Percentiles rank a stretch among this genome's conserved stretches.
These are phyloP conservation scores for Hortiboletus rubellus DNA, from an alignment of 1,284 basidiomycete genomes.

Conservation along the genomic window DNA sequence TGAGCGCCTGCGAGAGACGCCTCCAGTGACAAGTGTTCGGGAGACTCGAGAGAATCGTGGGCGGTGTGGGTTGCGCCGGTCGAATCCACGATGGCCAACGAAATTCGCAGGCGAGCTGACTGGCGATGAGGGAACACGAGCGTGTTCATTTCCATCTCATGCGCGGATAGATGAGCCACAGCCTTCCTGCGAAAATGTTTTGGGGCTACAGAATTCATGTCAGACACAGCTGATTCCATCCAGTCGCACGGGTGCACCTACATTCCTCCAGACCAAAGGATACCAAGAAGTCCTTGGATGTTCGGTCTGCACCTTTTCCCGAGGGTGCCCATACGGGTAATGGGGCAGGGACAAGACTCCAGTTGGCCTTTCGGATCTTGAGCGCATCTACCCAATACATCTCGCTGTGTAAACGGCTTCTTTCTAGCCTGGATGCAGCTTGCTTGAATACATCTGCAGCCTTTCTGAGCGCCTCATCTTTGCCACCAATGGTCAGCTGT, in stretches of 20 bases:
- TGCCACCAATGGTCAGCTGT: conserved; percentile 70
- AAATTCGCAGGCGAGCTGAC: conserved; percentile 57
- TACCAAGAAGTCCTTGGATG: conserved; percentile 75
- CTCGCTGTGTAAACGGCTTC: conserved; percentile 57
- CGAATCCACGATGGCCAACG: conserved; percentile 41
- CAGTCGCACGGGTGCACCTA: conserved; percentile 37
- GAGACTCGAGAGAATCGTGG: conserved; percentile 39
- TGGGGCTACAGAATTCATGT: conserved; percentile 49
- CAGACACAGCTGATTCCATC: not conserved
- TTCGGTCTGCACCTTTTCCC: conserved; percentile 73
- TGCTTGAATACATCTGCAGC: conserved; percentile 67
- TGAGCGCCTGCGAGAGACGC: conserved; percentile 58
- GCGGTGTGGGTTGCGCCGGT: conserved; percentile 37
- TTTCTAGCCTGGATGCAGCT: conserved; percentile 68
- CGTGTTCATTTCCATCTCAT: conserved; percentile 41
- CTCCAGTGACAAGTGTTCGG: conserved; percentile 46
- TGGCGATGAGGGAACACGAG: conserved; percentile 67
- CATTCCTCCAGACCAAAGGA: conserved; percentile 79
- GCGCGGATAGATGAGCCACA: conserved; percentile 61
- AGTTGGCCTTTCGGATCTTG: conserved; percentile 69
- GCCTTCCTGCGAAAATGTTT: conserved; percentile 60
- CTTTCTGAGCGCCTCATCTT: conserved; percentile 72
- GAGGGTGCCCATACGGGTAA: conserved; percentile 64
- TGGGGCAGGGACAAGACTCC: conserved; percentile 75
- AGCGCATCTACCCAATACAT: conserved; percentile 79